Evolutionary conservation across 164 flowering plant species (phyloP).

Genomic region (Chimonanthus salicifolius): DNA sequence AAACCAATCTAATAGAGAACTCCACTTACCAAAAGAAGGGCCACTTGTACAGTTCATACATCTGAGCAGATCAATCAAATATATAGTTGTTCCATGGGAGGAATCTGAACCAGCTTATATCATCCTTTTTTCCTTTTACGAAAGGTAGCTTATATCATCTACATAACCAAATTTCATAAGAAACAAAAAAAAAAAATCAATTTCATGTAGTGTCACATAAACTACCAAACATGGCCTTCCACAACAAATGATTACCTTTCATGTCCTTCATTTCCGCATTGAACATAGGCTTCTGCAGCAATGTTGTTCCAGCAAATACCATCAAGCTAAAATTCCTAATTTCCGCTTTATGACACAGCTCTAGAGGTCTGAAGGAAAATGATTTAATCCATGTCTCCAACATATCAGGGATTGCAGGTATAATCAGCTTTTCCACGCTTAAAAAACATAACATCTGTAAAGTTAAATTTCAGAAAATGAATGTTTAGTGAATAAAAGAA

Average conservation of each 20-base stretch:
- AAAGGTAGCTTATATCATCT: no score
- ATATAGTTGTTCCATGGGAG: no score
- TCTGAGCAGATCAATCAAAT: no score
- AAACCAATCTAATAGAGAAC: no score
- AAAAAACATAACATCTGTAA: conserved; percentile 19
- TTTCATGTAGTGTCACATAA: no score
- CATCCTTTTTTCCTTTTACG: no score
- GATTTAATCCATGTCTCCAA: conserved; percentile 66
- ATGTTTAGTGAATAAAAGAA: neutral
- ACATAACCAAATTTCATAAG: no score
- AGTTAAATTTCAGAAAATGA: neutral
- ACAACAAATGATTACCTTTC: neutral
- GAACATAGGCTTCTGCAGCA: conserved; percentile 50
- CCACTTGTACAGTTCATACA: no score
- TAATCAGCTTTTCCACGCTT: conserved; percentile 58
- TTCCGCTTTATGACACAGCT: conserved; percentile 31
- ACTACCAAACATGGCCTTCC: no score
- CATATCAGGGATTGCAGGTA: conserved; percentile 73
- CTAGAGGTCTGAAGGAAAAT: conserved; percentile 64
- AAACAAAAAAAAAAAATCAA: no score
- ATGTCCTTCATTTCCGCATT: neutral
- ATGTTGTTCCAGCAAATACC: conserved; percentile 55
- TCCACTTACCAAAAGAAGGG: no score
- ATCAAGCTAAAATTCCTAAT: conserved; percentile 52
- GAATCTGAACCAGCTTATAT: no score